These are phyloP conservation scores for Plasmodium gaboni DNA, from an alignment of 169 alveolate genomes.

Conservation along the genomic window DNA sequence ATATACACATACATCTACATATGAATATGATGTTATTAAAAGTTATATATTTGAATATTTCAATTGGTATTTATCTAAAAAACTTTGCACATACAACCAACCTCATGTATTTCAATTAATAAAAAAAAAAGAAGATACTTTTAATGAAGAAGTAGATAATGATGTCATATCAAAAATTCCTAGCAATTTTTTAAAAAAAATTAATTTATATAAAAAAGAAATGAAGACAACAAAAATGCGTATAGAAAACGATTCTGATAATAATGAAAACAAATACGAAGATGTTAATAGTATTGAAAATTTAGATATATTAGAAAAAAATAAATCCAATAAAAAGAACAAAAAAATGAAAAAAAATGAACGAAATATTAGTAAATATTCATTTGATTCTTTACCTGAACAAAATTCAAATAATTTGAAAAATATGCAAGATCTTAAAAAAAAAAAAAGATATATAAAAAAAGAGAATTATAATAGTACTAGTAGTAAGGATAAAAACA, in stretches of 20 bases:
- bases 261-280: too few species aligned
- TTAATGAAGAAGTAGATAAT: neutral
- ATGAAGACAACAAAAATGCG: conserved; percentile 7
- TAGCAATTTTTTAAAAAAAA: conserved; percentile 9
- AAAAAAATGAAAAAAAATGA: conserved; percentile 12
- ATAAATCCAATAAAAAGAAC: too few species aligned
- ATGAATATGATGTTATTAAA: conserved; percentile 50
- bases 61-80: conserved; percentile 22
- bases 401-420: neutral
- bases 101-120: conserved; percentile 29
- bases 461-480: too few species aligned
- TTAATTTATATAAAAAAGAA: neutral
- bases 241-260: neutral
- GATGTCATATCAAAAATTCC: conserved; percentile 15
- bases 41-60: conserved; percentile 63
- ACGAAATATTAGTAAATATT: neutral
- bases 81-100: conserved; percentile 22
- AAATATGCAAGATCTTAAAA: neutral
- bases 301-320: neutral
- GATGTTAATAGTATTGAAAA: neutral
- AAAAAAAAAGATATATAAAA: too few species aligned
- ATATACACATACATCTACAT: conserved; percentile 31
- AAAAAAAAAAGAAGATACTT: neutral
- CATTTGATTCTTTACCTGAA: neutral
- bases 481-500: too few species aligned